Evolutionary conservation across 2,329 filamentous ascomycete genomes (phyloP).

Genomic region (Cladosporium sp.): DNA sequence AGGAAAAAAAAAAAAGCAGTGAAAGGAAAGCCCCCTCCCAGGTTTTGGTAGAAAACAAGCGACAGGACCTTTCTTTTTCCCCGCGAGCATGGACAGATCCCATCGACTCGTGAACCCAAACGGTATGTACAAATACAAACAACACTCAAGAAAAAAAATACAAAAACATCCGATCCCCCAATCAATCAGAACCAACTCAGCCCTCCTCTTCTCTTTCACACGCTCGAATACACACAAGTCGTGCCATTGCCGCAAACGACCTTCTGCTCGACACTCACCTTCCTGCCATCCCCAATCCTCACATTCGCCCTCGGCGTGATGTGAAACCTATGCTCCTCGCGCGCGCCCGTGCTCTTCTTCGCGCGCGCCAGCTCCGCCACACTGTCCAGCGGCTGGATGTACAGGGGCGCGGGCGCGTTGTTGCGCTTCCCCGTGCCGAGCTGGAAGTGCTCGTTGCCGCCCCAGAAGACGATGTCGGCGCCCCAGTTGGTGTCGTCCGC

Average conservation of each 20-base stretch:
- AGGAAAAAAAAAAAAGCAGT: too few species aligned
- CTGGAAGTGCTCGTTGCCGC: slow-evolving; percentile 90
- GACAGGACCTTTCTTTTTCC: too few species aligned
- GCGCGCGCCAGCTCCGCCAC: slow-evolving; percentile 59
- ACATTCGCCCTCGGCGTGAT: slow-evolving; percentile 74
- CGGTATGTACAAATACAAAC: too few species aligned
- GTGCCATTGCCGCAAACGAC: slow-evolving; percentile 82
- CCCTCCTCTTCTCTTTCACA: neutral
- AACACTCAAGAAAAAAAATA: too few species aligned
- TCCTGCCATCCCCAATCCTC: slow-evolving; percentile 61
- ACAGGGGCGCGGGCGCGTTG: slow-evolving; percentile 70
- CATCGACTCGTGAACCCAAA: too few species aligned
- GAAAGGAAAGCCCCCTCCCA: too few species aligned
- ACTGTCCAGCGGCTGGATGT: slow-evolving; percentile 72
- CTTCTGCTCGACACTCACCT: slow-evolving; percentile 74
- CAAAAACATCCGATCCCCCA: too few species aligned
- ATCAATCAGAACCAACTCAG: too few species aligned
- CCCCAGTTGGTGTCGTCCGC: slow-evolving; percentile 81
- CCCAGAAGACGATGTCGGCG: slow-evolving; percentile 87
- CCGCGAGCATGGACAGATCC: too few species aligned
- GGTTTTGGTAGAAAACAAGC: too few species aligned
- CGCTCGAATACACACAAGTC: slow-evolving; percentile 72
- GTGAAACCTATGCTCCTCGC: slow-evolving; percentile 71
- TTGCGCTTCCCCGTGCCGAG: slow-evolving; percentile 86
- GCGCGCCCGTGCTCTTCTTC: slow-evolving; percentile 53